These are phyloP conservation scores for Vishniacozyma victoriae DNA, from an alignment of 768 basidiomycete genomes.

Conservation along the genomic window DNA sequence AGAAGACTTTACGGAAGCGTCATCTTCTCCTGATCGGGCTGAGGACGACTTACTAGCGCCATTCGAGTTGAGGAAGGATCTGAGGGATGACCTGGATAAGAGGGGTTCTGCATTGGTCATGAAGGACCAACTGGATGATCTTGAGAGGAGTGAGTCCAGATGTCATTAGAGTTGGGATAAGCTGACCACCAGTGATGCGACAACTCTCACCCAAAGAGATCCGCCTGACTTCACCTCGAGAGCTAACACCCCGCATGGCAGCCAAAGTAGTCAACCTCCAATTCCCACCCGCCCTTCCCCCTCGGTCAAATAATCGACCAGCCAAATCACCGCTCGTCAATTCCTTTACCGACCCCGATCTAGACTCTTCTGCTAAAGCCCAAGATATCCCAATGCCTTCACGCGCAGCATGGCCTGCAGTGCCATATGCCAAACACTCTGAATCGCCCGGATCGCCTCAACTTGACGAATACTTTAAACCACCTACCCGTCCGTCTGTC, in stretches of 20 bases:
- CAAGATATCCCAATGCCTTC: background rate
- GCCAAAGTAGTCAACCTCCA: constrained; percentile 19
- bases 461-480: background rate
- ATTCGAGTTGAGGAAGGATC: constrained; percentile 1
- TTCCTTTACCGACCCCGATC: background rate
- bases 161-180: background rate
- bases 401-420: constrained; percentile 18
- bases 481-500: background rate
- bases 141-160: constrained; percentile 40
- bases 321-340: constrained; percentile 12
- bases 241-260: constrained; percentile 34
- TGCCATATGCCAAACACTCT: constrained; percentile 10
- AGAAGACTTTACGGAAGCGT: background rate
- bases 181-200: constrained; percentile 36
- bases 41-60: background rate
- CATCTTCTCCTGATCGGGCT: no score
- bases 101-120: constrained; percentile 44
- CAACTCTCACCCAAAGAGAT: constrained; percentile 43
- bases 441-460: constrained; percentile 1
- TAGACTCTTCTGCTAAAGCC: background rate
- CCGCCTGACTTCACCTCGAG: constrained; percentile 34
- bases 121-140: constrained; percentile 40
- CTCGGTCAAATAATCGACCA: background rate
- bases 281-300: background rate
- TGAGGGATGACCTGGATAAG: constrained; percentile 31